phyloP scores from a whole-genome alignment of 2,329 filamentous ascomycete genomes.

The Ceratocystis ficicola region DNA sequence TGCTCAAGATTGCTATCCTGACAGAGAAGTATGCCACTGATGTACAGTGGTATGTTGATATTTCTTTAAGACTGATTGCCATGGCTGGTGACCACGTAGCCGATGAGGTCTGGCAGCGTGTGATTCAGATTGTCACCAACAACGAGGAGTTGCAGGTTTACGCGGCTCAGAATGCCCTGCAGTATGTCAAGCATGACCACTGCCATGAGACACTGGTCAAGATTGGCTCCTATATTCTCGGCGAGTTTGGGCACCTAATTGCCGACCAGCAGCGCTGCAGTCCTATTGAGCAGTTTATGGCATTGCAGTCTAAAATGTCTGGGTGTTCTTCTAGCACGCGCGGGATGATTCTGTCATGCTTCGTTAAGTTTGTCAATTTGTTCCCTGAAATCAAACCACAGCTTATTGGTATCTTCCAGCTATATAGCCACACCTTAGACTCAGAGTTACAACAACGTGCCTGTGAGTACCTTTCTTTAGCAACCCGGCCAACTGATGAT shows the following conservation, averaged over 20 bases:
- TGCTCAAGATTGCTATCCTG: slow-evolving; percentile 93
- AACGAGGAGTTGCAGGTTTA: slow-evolving; percentile 97
- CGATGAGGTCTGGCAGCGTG: slow-evolving; percentile 97
- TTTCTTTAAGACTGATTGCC: slow-evolving; percentile 82
- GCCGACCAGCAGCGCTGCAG: slow-evolving; percentile 86
- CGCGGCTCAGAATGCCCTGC: slow-evolving; percentile 81
- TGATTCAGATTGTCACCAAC: slow-evolving; percentile 98
- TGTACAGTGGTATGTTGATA: slow-evolving; percentile 98
- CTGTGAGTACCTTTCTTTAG: slow-evolving; percentile 83
- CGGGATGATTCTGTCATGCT: slow-evolving; percentile 88
- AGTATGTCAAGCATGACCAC: slow-evolving; percentile 83
- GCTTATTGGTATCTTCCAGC: slow-evolving; percentile 74
- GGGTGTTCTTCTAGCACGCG: slow-evolving; percentile 79
- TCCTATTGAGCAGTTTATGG: slow-evolving; percentile 93
- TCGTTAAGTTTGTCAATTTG: slow-evolving; percentile 94
- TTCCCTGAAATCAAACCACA: slow-evolving; percentile 98
- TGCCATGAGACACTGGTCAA: slow-evolving; percentile 97
- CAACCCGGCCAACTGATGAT: slow-evolving; percentile 77
- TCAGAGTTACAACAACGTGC: slow-evolving; percentile 92
- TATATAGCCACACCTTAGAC: slow-evolving; percentile 89
- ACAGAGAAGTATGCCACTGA: slow-evolving; percentile 98
- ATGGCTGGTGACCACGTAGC: slow-evolving; percentile 98
- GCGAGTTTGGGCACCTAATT: slow-evolving; percentile 93
- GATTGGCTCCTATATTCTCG: slow-evolving; percentile 90
- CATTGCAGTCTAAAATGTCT: slow-evolving; percentile 78